These are phyloP conservation scores for Eimeria praecox DNA, from an alignment of 169 alveolate genomes.

Conservation along the genomic window DNA sequence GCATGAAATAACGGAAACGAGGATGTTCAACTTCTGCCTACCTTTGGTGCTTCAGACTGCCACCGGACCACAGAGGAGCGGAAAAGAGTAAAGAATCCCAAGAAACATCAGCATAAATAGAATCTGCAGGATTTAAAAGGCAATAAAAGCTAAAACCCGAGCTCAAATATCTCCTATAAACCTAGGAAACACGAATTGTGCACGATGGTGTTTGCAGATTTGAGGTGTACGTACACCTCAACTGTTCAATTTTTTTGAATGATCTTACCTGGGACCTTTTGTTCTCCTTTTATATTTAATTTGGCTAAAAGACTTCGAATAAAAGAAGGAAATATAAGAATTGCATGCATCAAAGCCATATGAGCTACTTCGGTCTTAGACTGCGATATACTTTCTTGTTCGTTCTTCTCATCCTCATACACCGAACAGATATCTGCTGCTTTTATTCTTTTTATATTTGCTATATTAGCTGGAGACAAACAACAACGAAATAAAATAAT, in stretches of 20 bases:
- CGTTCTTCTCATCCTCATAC: conserved; percentile 3
- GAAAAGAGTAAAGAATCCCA: conserved; percentile 1
- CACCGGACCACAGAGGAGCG: conserved; percentile 8
- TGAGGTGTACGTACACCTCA: not conserved
- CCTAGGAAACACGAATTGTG: no score
- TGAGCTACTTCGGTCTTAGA: conserved; percentile 22
- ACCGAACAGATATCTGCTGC: not conserved
- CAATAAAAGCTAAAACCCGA: not conserved
- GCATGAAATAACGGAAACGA: not conserved
- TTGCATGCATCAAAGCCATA: conserved; percentile 63
- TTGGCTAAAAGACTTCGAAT: conserved; percentile 41
- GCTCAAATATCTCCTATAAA: no score
- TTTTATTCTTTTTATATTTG: not conserved
- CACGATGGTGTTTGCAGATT: not conserved
- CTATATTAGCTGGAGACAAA: not conserved
- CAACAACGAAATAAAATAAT: not conserved
- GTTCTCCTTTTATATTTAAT: not conserved
- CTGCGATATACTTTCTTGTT: not conserved
- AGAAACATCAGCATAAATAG: no score
- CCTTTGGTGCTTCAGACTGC: conserved; percentile 3
- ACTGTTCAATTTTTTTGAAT: not conserved
- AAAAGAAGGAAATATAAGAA: conserved; percentile 66
- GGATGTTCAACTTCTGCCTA: not conserved
- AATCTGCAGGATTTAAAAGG: not conserved
- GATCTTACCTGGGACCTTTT: conserved; percentile 44